Evolutionary conservation across 1,139 yeast species (phyloP), one percentile per base, ranked within the genome.

Genomic region (Hansenula sp.): DNA sequence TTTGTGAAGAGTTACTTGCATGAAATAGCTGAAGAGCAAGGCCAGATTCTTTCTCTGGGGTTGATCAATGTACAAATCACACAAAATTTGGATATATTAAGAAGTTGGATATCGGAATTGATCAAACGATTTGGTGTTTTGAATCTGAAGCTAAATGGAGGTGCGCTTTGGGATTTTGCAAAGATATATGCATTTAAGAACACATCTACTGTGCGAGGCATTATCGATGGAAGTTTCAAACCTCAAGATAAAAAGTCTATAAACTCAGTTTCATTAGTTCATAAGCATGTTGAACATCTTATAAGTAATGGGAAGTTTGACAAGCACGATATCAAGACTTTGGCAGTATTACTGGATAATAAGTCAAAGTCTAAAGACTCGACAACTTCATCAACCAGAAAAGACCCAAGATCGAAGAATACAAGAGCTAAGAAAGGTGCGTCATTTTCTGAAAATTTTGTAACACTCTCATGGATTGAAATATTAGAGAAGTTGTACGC

Each of bases 11-110:
- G 73, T 8, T 84, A 73, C 52, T 58, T 84, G 10, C 61, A 60
- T 38, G 92, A 84, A 56, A 77, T 82, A 13, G 68, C 79, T 3
- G 74, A 69, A 19, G 90, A 84, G 47, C 63, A 74, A 32, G 69
- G 73, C 9, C 76, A 73, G 56, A 70, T 82, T 6, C 71, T 82
- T 38, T 79, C 88, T 1, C 61, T 84, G 36, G 94, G 92, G 2
- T 74, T 79, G 24, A 77, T 79, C 36, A 84, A 84, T 52, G 80
- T 82, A 5, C 87, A 81, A 41, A 84, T 84, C 32, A 63, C 68
- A 26, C 63, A 64, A 37, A 81, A 81, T 52, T 71, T 79, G 29
- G 64, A 65, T 12, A 44, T 57, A 3, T 59, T 84, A 33, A 68
- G 79, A 51, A 57, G 66, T 0, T 68, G 72, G 53, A 75, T 82